Base-by-base conservation (phyloP, 495 filamentous ascomycete genomes). In the Penicillium flavigenum region DNA sequence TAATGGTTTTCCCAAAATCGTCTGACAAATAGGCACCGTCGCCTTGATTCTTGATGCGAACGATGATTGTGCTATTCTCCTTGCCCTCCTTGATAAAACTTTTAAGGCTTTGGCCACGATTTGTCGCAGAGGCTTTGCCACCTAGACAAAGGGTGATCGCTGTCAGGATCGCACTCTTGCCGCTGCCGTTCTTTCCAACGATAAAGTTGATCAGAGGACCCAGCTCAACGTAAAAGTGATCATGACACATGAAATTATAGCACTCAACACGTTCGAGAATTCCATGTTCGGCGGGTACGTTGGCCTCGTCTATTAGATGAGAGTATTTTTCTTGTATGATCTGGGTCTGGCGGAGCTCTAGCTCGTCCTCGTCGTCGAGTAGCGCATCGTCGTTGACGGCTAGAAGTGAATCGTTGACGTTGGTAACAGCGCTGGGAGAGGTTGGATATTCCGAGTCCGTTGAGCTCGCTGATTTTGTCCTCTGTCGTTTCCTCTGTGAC, bases 121-220 rank as follows among this genome's bases (percentile, higher is more conserved):
- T 97, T n/a, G 94, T 98, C 4, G 90, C 83, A 44, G 87, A 88
- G n/a, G 93, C 91, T 69, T 96, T 97, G 3, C 90, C 94, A 36
- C 94, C 95, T 8, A 99, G 79, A 64, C 95, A 98, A 31, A 99
- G 78, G 0, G 92, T 97, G 53, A 99, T 84, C 7, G 90, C 94
- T 2, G 94, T 97, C n/a, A 99, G 75, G 20, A 98, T 86, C 22
- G 94, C 94, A 68, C 93, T 97, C 76, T 99, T 99, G n/a, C 94
- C 94, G 65, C 94, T 98, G 41, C 94, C 94, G 70, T 99, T 99
- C 66, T 96, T 90, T 3, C 94, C 94, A 53, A 96, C 90, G 49
- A 99, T 91, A 72, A 98, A 99, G 70, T 98, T 99, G 62, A 98
- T 94, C 5, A 96, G 79, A 0, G 94, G 93, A 0, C 94, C 93